phyloP scores from a whole-genome alignment of 164 flowering plant species.

The Berberis thunbergii region DNA sequence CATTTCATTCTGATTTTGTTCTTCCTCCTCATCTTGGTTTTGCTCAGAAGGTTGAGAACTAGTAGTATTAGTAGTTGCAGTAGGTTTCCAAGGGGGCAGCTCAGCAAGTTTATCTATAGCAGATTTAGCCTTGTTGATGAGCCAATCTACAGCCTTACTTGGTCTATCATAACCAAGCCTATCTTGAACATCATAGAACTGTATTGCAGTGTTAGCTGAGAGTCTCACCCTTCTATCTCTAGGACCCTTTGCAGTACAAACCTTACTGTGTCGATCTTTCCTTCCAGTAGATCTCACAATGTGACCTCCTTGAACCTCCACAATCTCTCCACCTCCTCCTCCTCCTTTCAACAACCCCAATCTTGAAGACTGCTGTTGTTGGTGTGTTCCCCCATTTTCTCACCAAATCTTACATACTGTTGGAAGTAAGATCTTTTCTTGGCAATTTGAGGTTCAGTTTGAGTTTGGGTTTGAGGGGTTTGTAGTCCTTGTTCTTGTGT shows the following conservation, averaged over 20 bases:
- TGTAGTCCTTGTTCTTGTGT: conserved; percentile 7
- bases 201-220: conserved; percentile 43
- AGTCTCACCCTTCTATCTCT: conserved; percentile 41
- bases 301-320: conserved; percentile 44
- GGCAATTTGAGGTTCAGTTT: not conserved
- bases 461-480: too few species aligned
- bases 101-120: conserved; percentile 39
- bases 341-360: conserved; percentile 22
- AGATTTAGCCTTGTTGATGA: conserved; percentile 37
- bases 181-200: conserved; percentile 48
- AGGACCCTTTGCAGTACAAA: conserved; percentile 43
- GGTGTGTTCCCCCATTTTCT: conserved; percentile 42
- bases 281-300: conserved; percentile 41
- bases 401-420: conserved; percentile 39
- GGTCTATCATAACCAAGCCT: conserved; percentile 45
- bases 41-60: conserved; percentile 1
- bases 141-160: conserved; percentile 50
- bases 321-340: conserved; percentile 44
- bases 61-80: conserved; percentile 4
- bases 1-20: not conserved
- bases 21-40: conserved; percentile 5
- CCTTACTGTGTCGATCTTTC: conserved; percentile 47
- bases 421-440: conserved; percentile 46
- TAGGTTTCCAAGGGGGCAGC: conserved; percentile 36
- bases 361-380: conserved; percentile 30